phyloP scores from a whole-genome alignment of 2,329 filamentous ascomycete genomes.

The Lachnellula arida region DNA sequence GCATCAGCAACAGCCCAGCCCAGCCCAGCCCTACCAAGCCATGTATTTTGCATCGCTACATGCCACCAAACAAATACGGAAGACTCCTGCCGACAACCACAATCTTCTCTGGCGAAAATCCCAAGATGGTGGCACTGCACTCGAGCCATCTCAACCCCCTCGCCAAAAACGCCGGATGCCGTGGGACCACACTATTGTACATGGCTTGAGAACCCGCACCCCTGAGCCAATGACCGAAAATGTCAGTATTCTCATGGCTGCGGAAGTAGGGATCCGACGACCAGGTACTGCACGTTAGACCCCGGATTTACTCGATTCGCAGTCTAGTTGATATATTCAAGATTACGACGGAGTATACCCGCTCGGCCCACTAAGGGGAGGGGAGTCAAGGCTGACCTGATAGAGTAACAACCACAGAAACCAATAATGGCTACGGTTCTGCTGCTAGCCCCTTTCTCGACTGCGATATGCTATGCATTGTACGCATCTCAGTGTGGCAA shows the following conservation, averaged over 20 bases:
- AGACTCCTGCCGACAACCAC: too few relatives aligned
- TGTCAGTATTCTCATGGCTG: neutral
- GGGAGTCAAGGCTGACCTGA: too few relatives aligned
- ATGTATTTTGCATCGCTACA: too few relatives aligned
- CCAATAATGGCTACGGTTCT: too few relatives aligned
- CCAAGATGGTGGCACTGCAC: neutral
- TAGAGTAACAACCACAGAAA: too few relatives aligned
- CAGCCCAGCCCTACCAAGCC: neutral
- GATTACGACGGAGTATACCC: neutral
- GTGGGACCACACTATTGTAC: neutral
- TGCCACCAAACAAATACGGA: too few relatives aligned
- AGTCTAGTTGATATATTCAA: too few relatives aligned
- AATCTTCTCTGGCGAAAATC: neutral
- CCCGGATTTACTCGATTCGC: too few relatives aligned
- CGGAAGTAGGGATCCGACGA: neutral
- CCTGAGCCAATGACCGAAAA: conserved; percentile 8
- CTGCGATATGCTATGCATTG: too few relatives aligned
- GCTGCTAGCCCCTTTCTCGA: too few relatives aligned
- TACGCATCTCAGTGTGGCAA: too few relatives aligned
- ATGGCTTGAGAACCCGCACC: neutral
- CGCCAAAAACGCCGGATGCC: neutral
- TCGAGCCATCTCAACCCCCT: neutral
- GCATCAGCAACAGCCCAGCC: too few relatives aligned
- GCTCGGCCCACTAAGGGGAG: neutral
- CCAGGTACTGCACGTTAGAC: neutral